Conservation (phyloP, 1,284 basidiomycete species). For the Mycocalia duriaeana region DNA sequence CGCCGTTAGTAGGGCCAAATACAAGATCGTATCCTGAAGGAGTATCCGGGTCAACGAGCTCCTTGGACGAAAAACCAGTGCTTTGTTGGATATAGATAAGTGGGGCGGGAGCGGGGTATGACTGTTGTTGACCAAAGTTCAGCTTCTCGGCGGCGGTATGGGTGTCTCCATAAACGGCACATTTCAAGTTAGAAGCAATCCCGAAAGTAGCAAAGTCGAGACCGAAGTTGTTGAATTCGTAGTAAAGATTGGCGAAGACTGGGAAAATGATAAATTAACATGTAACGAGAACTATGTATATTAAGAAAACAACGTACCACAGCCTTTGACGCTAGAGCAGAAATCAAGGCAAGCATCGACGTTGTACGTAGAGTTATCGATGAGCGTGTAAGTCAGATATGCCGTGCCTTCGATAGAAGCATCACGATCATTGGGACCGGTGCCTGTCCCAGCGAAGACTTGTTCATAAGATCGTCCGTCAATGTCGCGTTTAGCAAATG, state of each 20-base stretch:
- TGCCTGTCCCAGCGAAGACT: constrained; percentile 33
- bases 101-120: constrained; percentile 23
- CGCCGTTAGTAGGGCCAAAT: constrained; percentile 37
- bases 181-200: constrained; percentile 38
- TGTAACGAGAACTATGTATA: constrained; percentile 16
- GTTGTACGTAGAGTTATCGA: constrained; percentile 34
- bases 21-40: constrained; percentile 38
- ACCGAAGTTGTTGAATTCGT: constrained; percentile 37
- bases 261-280: constrained; percentile 6
- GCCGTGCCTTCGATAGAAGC: constrained; percentile 38
- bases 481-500: constrained; percentile 16
- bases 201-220: constrained; percentile 32
- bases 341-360: constrained; percentile 31
- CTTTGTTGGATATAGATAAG: constrained; percentile 34
- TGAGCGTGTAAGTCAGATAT: constrained; percentile 34
- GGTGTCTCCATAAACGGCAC: constrained; percentile 33
- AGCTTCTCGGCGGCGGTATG: constrained; percentile 31
- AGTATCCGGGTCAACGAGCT: constrained; percentile 24
- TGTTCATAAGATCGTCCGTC: constrained; percentile 27
- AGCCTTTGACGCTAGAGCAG: constrained; percentile 1
- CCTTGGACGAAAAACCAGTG: constrained; percentile 32
- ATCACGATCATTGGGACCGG: constrained; percentile 28
- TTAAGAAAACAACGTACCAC: not conserved
- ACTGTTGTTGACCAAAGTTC: constrained; percentile 28
- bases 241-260: constrained; percentile 43